Evolutionary conservation across 352 stramenopile genomes (phyloP), one percentile per base, ranked within the genome.

Genomic region (Globisporangium cylindrosporum): DNA sequence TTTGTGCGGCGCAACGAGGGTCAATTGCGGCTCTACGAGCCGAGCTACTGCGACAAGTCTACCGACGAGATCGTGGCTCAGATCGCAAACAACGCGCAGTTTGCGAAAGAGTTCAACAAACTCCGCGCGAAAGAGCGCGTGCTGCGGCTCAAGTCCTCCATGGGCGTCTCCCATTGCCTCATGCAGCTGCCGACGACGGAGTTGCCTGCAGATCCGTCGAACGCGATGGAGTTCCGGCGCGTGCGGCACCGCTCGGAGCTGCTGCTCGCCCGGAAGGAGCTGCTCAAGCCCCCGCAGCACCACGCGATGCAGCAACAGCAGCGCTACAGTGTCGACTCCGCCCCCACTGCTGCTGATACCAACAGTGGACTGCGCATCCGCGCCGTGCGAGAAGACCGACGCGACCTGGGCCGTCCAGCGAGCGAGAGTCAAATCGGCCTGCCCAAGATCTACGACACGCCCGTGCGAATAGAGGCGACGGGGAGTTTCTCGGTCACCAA

Each of bases 101-200:
- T 84, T 62, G 75, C 72, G 22, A 73, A 75, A 38, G 77, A 84
- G 55, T 80, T 84, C 65, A 89, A 88, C 63, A 66, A 73, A 2
- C 59, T 91, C 36, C 80, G 82, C 3, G 77, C 80, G 34, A 89
- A 88, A 55, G 82, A 91, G 71, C 82, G 83, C 14, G 66, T 91
- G 48, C 62, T 89, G 22, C 79, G 72, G 46, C 78, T 91, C 24
- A 91, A 79, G 59, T 91, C 83, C 36, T 90, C 81, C 38, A 68
- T 74, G 29, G 78, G 81, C 9, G 79, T 91, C 24, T 77, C 79
- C 3, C 69, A 66, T 18, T 91, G 83, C 66, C 82, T 91, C 54
- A 74, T 69, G 41, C 81, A 90, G 66, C 59, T 77, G n/a, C 70
- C 73, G 0, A 3, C 59, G 0, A 67, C 71, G 0, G 71, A 78